A percentile compares a stretch with the other conserved stretches of the same genome.
These are phyloP conservation scores for Malus hybrid DNA, from an alignment of 331 rosid species.

Conservation along the genomic window DNA sequence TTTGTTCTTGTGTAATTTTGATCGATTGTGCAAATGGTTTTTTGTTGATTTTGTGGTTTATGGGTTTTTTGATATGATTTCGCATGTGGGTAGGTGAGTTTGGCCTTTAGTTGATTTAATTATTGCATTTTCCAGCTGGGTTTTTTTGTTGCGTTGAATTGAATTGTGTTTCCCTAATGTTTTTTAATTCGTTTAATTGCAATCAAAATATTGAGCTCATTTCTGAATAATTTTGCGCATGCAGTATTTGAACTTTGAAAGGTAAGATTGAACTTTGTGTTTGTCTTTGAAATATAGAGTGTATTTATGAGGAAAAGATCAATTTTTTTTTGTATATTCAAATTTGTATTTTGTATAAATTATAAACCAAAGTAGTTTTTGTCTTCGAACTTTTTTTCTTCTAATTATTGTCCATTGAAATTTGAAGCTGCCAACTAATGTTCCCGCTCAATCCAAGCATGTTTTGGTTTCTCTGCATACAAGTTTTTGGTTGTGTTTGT, in stretches of 20 bases:
- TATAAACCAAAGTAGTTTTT: neutral
- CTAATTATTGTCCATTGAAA: neutral
- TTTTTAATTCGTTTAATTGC: neutral
- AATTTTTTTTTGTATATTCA: neutral
- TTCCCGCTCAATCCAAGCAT: neutral
- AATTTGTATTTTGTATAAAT: neutral
- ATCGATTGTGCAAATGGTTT: neutral
- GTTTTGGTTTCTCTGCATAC: neutral
- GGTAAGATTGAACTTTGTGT: neutral
- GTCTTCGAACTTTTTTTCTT: neutral
- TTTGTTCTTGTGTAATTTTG: neutral
- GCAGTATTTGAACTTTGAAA: neutral
- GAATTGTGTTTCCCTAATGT: neutral
- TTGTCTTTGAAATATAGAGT: neutral
- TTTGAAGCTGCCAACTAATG: neutral
- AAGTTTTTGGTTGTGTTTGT: neutral
- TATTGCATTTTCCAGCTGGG: neutral
- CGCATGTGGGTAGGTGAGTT: neutral
- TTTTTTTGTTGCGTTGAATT: neutral
- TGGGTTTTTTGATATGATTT: conserved; percentile 1
- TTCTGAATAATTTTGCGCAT: neutral
- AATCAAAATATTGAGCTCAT: neutral
- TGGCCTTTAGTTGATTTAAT: neutral
- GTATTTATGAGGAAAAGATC: neutral
- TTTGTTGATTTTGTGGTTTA: conserved; percentile 2